Evolutionary conservation across 192 early-diverging fungal species (phyloP).

Genomic region (Entomortierella beljakovae): DNA sequence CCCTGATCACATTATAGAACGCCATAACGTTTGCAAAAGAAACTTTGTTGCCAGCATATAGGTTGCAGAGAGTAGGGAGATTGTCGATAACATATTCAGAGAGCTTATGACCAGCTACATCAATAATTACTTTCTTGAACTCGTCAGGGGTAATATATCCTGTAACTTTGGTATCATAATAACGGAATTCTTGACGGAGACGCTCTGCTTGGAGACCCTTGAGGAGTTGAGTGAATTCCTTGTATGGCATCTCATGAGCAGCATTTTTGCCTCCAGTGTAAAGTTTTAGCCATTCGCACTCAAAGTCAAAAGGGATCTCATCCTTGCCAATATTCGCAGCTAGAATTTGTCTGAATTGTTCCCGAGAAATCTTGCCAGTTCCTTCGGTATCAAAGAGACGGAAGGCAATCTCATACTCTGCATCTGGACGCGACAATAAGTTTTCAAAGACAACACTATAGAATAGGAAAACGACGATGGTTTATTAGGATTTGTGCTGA

Average conservation of each 20-base stretch:
- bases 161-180: slow-evolving; percentile 69
- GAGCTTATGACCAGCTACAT: slow-evolving; percentile 73
- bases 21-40: slow-evolving; percentile 73
- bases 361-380: slow-evolving; percentile 70
- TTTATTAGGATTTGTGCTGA: background rate
- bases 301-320: slow-evolving; percentile 75
- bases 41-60: slow-evolving; percentile 69
- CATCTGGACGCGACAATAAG: slow-evolving; percentile 71
- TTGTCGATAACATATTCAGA: slow-evolving; percentile 72
- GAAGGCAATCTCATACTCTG: slow-evolving; percentile 80
- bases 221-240: slow-evolving; percentile 79
- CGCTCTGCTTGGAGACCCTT: slow-evolving; percentile 78
- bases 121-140: slow-evolving; percentile 70
- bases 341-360: slow-evolving; percentile 77
- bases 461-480: background rate
- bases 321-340: slow-evolving; percentile 61
- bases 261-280: slow-evolving; percentile 67
- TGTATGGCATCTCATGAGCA: slow-evolving; percentile 68
- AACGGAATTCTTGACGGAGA: slow-evolving; percentile 77
- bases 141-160: slow-evolving; percentile 71
- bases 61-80: slow-evolving; percentile 68
- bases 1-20: slow-evolving; percentile 69
- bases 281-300: slow-evolving; percentile 77
- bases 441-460: slow-evolving; percentile 65
- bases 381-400: slow-evolving; percentile 72